Conservation (phyloP, 768 basidiomycete genomes). For the Phanerochaete sordida region DNA sequence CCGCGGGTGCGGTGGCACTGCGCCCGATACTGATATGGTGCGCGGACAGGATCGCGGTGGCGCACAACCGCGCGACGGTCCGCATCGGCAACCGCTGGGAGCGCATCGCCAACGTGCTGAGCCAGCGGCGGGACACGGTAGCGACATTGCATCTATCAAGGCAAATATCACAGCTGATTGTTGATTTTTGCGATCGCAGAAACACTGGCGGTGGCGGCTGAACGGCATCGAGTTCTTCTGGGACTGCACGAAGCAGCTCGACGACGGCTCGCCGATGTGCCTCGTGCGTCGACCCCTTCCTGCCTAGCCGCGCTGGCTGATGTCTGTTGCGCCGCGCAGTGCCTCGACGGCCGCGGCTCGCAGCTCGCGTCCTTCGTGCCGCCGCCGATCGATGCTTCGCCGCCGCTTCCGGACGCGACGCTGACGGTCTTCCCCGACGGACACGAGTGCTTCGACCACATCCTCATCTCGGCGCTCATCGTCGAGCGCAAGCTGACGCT, state of each 20-base stretch:
- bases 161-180: not conserved
- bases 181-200: slow-evolving; percentile 18
- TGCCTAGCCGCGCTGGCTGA: too few relatives aligned
- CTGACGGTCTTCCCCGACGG: slow-evolving; percentile 45
- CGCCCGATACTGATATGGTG: not conserved
- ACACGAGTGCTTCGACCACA: slow-evolving; percentile 42
- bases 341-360: slow-evolving; percentile 25
- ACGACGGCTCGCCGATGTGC: slow-evolving; percentile 46
- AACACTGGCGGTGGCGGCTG: slow-evolving; percentile 40
- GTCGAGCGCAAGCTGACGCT: slow-evolving; percentile 36
- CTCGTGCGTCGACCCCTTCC: slow-evolving; percentile 30
- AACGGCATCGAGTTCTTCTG: slow-evolving; percentile 36
- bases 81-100: slow-evolving; percentile 38
- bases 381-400: slow-evolving; percentile 42
- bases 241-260: slow-evolving; percentile 42
- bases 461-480: slow-evolving; percentile 40
- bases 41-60: slow-evolving; percentile 34
- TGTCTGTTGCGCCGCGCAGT: too few relatives aligned
- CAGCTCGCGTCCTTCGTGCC: slow-evolving; percentile 46
- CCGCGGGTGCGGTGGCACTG: not conserved
- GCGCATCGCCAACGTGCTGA: slow-evolving; percentile 37
- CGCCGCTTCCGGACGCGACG: slow-evolving; percentile 42
- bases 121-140: not conserved
- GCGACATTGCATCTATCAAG: not conserved
- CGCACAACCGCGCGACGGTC: slow-evolving; percentile 38